These are phyloP conservation scores for Paracorniculantispora psalliotae DNA, from an alignment of 2,329 filamentous ascomycete species.

Conservation along the genomic window DNA sequence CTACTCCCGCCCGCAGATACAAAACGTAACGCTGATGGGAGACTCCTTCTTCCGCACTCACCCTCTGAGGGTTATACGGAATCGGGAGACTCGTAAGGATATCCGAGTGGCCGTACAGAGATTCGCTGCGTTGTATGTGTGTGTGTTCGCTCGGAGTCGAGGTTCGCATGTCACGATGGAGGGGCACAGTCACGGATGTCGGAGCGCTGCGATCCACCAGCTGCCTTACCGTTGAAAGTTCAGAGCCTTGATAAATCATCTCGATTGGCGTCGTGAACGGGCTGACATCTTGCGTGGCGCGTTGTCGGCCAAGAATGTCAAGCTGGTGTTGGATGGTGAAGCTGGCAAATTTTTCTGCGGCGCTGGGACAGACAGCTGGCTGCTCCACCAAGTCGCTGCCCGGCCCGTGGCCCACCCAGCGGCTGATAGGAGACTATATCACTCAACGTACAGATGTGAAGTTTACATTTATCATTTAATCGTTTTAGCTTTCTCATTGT, in stretches of 20 bases:
- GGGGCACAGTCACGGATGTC: neutral
- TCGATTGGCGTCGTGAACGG: neutral
- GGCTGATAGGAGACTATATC: too few species aligned
- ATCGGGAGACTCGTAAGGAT: slow-evolving; percentile 10
- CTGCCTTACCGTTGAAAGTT: neutral
- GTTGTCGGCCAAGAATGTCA: neutral
- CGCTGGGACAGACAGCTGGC: neutral
- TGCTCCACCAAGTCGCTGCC: slow-evolving; percentile 6
- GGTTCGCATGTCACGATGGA: neutral
- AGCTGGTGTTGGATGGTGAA: neutral
- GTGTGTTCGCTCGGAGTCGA: neutral
- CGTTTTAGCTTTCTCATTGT: too few species aligned
- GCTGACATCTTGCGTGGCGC: neutral
- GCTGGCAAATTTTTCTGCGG: neutral
- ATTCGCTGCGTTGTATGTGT: slow-evolving; percentile 9
- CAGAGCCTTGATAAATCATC: neutral
- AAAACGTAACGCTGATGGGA: slow-evolving; percentile 33
- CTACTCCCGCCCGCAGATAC: slow-evolving; percentile 30
- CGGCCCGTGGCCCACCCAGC: neutral
- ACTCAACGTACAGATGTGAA: neutral
- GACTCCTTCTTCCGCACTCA: slow-evolving; percentile 22
- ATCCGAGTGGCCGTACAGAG: slow-evolving; percentile 15
- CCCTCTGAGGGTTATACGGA: neutral
- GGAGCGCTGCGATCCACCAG: neutral
- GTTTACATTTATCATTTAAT: too few species aligned